These are phyloP conservation scores for Tarenaya hassleriana DNA, from an alignment of 345 rosid species.

Conservation along the genomic window DNA sequence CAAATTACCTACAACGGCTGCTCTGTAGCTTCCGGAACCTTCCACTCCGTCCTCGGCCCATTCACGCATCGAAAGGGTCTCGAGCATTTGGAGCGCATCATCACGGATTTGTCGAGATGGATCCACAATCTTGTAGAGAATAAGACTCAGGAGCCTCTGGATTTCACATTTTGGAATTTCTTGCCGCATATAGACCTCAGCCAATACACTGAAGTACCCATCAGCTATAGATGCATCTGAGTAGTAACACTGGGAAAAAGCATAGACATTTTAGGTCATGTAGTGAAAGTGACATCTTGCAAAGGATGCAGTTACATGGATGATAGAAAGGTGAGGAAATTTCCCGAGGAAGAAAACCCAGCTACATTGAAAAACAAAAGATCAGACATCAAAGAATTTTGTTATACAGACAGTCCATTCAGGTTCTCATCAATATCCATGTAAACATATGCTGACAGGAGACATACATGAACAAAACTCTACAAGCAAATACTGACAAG, in stretches of 20 bases:
- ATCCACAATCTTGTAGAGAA: slow-evolving; percentile 96
- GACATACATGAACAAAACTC: too few relatives aligned
- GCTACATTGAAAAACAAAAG: too few relatives aligned
- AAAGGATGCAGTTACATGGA: too few relatives aligned
- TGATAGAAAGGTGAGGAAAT: too few relatives aligned
- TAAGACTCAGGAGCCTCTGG: slow-evolving; percentile 91
- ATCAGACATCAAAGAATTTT: too few relatives aligned
- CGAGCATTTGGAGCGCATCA: slow-evolving; percentile 99
- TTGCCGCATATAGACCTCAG: slow-evolving; percentile 99
- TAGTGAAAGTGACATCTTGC: too few relatives aligned
- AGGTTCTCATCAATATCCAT: too few relatives aligned
- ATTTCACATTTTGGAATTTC: slow-evolving; percentile 96
- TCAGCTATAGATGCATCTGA: slow-evolving; percentile 94
- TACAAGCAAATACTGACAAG: too few relatives aligned
- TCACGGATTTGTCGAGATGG: slow-evolving; percentile 97
- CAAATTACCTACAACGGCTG: slow-evolving; percentile 97
- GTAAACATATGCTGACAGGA: too few relatives aligned
- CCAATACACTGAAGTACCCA: slow-evolving; percentile 95
- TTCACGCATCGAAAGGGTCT: slow-evolving; percentile 94
- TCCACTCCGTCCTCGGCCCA: slow-evolving; percentile 97
- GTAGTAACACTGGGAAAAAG: slow-evolving; percentile 70
- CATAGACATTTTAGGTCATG: slow-evolving; percentile 25
- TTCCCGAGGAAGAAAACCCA: too few relatives aligned
- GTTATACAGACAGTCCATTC: too few relatives aligned
- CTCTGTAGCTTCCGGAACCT: slow-evolving; percentile 91